phyloP scores from a whole-genome alignment of 495 filamentous ascomycete genomes.

The Thermochaetoides thermophila region DNA sequence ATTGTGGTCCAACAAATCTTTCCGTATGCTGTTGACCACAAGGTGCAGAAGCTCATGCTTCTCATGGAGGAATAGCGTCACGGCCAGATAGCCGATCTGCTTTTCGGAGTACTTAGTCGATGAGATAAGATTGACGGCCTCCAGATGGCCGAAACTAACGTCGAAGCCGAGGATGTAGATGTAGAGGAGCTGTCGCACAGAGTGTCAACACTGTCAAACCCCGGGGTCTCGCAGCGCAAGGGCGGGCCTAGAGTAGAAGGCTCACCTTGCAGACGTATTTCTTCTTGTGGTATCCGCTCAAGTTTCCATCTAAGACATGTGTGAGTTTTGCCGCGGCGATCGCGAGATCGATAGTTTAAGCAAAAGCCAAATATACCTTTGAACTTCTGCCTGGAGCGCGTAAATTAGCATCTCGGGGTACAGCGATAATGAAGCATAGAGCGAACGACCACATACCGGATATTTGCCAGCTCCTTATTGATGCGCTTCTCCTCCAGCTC shows the following conservation, averaged over 20 bases:
- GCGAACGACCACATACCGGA: constrained; percentile 40
- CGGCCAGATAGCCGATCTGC: constrained; percentile 96
- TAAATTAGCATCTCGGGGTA: too few species aligned
- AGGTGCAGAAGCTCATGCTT: constrained; percentile 90
- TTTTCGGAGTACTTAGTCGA: constrained; percentile 97
- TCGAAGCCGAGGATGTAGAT: constrained; percentile 99
- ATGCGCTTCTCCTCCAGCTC: constrained; percentile 98
- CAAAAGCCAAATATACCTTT: constrained; percentile 37
- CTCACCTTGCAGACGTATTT: constrained; percentile 98
- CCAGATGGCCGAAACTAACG: constrained; percentile 96
- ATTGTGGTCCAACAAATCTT: constrained; percentile 87
- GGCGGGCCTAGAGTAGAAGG: too few species aligned
- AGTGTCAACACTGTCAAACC: constrained; percentile 1
- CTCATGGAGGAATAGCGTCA: constrained; percentile 95
- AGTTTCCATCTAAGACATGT: constrained; percentile 49
- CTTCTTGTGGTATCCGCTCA: constrained; percentile 97
- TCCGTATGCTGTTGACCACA: constrained; percentile 96
- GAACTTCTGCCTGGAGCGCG: constrained; percentile 50
- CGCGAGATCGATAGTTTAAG: neutral
- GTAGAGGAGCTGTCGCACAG: constrained; percentile 60
- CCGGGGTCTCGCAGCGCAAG: neutral
- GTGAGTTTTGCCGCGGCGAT: constrained; percentile 9
- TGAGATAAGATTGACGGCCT: constrained; percentile 94
- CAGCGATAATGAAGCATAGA: neutral
- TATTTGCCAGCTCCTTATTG: constrained; percentile 98